Evolutionary conservation across 805 yeast genomes (phyloP), one percentile per base, ranked within the genome.

Genomic region (Ogataea paraovalis): DNA sequence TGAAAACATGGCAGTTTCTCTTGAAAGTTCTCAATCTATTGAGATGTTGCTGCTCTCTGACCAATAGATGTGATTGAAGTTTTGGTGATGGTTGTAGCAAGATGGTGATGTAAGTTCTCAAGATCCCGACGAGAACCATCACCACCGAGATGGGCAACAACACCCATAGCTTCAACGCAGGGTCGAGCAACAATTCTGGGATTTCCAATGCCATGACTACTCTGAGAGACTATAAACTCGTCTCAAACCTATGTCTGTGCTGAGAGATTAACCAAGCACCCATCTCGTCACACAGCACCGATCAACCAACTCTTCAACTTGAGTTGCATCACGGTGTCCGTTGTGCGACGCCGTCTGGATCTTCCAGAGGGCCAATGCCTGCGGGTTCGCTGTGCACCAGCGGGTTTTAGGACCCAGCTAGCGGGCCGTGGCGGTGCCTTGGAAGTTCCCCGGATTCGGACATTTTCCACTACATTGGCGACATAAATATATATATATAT

Each of bases 101-200:
- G 14, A 72, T 65, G 37, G 89, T 80, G 9, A 84, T 73, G 58
- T 83, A 80, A 45, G 86, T 83, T 47, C 96, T 75, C 23, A 89
- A 65, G 18, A 92, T 65, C 7, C 97, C 97, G 4, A 89, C 89
- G 47, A 91, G 67, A 10, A 94, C 83, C 96, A 94, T 90, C 19
- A 90, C 96, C 19, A 85, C 62, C 5, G 96, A 81, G 39, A 94
- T 91, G 21, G 99, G 99, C 32, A 89, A 65, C 16, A 94, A 71
- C 27, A 90, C 98, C 97, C 98, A 92, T 57, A 82, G 78, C 62
- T 86, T 84, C 51, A 94, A 72, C 45, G 79, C 77, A 4, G 96
- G 96, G 61, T 92, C 98, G 41, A 92, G 70, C 14, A 82, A 66
- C 19, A 85, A 64, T 45, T 82, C 85, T 2, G 82, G 79, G 27